A percentile compares a stretch with the other conserved stretches of the same genome.
phyloP scores from a whole-genome alignment of 2,329 filamentous ascomycete genomes.

The Arachnomyces sp. region DNA sequence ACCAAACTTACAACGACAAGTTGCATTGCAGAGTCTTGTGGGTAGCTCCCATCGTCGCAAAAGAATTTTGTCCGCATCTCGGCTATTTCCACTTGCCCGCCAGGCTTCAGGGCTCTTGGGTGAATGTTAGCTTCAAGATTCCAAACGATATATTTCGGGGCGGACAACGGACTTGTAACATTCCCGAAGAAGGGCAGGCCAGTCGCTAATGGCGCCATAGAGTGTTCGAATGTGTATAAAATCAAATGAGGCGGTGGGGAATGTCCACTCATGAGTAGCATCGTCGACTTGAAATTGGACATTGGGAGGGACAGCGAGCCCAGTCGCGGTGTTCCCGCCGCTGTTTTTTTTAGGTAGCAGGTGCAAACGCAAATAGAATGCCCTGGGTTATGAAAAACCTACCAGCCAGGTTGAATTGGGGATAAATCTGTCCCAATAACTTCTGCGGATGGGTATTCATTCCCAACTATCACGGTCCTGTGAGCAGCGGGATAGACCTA shows the following conservation, averaged over 20 bases:
- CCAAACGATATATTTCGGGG: too few relatives aligned
- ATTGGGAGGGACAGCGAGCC: slow-evolving; percentile 27
- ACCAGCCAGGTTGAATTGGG: slow-evolving; percentile 22
- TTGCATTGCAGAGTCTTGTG: slow-evolving; percentile 6
- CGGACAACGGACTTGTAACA: too few relatives aligned
- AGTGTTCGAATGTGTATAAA: slow-evolving; percentile 33
- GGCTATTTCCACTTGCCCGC: too few relatives aligned
- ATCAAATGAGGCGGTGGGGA: slow-evolving; percentile 27
- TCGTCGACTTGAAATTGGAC: slow-evolving; percentile 40
- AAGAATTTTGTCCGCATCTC: slow-evolving; percentile 6
- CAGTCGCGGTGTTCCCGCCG: too few relatives aligned
- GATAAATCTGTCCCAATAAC: slow-evolving; percentile 22
- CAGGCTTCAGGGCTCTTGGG: too few relatives aligned
- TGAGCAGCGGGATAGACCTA: background rate
- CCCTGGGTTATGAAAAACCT: background rate
- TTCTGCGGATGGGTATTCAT: slow-evolving; percentile 21
- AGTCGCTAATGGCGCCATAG: slow-evolving; percentile 33
- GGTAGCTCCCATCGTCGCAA: slow-evolving; percentile 12
- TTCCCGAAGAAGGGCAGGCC: too few relatives aligned
- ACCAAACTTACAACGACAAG: slow-evolving; percentile 7
- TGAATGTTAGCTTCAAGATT: too few relatives aligned
- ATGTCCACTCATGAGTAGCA: slow-evolving; percentile 33
- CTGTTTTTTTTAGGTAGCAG: too few relatives aligned
- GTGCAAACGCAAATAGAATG: background rate
- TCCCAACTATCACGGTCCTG: slow-evolving; percentile 17